Conservation (phyloP, 768 basidiomycete genomes). For the Phaeolepiota aurea region DNA sequence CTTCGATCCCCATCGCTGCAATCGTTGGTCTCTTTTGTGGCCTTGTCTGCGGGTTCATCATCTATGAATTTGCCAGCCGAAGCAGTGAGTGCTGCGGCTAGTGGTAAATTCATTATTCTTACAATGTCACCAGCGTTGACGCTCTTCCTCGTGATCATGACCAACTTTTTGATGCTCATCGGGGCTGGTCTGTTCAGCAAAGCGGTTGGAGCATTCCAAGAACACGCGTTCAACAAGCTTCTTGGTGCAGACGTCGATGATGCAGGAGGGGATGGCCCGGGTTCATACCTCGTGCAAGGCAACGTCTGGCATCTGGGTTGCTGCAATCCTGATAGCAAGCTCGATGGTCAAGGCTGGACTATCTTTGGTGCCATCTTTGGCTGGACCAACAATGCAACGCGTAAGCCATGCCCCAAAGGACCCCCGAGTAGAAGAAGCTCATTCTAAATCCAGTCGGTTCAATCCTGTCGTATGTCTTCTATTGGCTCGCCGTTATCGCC, state of each 20-base stretch:
- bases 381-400: slow-evolving; percentile 78
- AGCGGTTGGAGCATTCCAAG: slow-evolving; percentile 65
- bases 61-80: slow-evolving; percentile 75
- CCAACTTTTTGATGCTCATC: slow-evolving; percentile 86
- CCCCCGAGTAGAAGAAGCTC: too few species aligned
- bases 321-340: slow-evolving; percentile 56
- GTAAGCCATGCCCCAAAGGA: too few species aligned
- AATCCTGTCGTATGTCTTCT: slow-evolving; percentile 83
- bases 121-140: slow-evolving; percentile 44
- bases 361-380: slow-evolving; percentile 84
- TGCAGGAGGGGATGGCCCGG: slow-evolving; percentile 65
- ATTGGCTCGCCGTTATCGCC: slow-evolving; percentile 80
- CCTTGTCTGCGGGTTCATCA: slow-evolving; percentile 60
- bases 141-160: slow-evolving; percentile 87
- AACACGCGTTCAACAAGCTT: slow-evolving; percentile 53
- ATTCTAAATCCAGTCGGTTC: slow-evolving; percentile 45
- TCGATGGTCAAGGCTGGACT: slow-evolving; percentile 55
- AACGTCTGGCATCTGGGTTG: slow-evolving; percentile 88
- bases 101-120: too few species aligned
- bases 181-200: slow-evolving; percentile 90
- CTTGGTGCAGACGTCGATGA: slow-evolving; percentile 74
- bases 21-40: slow-evolving; percentile 81
- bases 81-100: slow-evolving; percentile 36
- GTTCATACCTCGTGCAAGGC: slow-evolving; percentile 72
- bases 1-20: slow-evolving; percentile 84